Conservation (phyloP, 768 basidiomycete genomes). For the Gloeopeniophorella convolvens region DNA sequence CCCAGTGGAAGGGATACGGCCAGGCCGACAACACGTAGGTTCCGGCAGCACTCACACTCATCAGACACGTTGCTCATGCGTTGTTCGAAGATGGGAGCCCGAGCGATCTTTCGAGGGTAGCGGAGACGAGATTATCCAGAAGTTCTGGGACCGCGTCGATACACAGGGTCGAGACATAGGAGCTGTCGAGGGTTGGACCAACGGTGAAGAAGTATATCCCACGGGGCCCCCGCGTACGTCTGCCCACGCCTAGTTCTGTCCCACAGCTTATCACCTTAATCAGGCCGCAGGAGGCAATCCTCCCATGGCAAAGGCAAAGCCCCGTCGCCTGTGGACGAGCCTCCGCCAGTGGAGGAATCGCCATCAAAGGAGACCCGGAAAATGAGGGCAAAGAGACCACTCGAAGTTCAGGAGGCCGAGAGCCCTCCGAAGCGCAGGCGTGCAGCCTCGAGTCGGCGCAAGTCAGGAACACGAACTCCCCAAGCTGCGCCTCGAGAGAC, state of each 20-base stretch:
- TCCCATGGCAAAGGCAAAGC: background rate
- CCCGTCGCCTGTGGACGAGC: too few relatives aligned
- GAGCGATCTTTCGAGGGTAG: slow-evolving; percentile 14
- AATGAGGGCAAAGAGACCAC: slow-evolving; percentile 4
- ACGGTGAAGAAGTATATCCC: slow-evolving; percentile 19
- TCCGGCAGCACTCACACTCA: background rate
- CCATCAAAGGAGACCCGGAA: background rate
- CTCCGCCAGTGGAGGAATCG: background rate
- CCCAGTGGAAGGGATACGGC: slow-evolving; percentile 20
- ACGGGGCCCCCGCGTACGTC: slow-evolving; percentile 14
- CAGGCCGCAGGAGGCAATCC: slow-evolving; percentile 5
- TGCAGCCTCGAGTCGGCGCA: slow-evolving; percentile 4
- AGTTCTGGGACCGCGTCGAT: slow-evolving; percentile 20
- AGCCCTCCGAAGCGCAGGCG: slow-evolving; percentile 10
- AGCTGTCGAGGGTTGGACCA: slow-evolving; percentile 12
- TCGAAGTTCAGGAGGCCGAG: background rate
- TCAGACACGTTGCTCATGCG: slow-evolving; percentile 1
- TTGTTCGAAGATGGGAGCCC: slow-evolving; percentile 19
- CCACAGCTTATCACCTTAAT: background rate
- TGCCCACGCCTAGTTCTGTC: background rate
- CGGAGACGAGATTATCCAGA: slow-evolving; percentile 9
- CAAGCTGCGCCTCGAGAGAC: background rate
- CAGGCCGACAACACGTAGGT: slow-evolving; percentile 19
- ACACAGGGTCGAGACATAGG: slow-evolving; percentile 11
- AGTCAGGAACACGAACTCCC: background rate